These are phyloP conservation scores for Camellia oleifera DNA, from an alignment of 179 eudicot species.

Conservation along the genomic window DNA sequence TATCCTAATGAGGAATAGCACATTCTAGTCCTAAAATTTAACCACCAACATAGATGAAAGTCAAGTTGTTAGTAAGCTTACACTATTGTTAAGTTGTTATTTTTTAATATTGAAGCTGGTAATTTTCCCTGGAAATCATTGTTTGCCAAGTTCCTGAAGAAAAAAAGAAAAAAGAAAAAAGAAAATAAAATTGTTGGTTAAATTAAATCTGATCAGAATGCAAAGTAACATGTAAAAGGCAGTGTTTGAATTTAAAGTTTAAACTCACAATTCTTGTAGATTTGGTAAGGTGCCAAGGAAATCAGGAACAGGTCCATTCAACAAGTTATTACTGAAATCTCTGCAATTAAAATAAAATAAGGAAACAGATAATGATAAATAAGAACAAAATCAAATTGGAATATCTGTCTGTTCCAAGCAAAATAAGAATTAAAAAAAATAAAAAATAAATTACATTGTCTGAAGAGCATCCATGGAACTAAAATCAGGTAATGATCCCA, in stretches of 20 bases:
- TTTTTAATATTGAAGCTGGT: conserved; percentile 9
- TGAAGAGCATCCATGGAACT: conserved; percentile 20
- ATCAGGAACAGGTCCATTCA: conserved; percentile 17
- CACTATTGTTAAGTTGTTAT: conserved; percentile 2
- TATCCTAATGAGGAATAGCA: too few species aligned
- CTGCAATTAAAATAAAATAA: conserved; percentile 1
- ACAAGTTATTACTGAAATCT: conserved; percentile 12
- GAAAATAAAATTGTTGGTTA: too few species aligned
- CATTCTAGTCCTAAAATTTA: too few species aligned
- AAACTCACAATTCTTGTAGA: conserved; percentile 14
- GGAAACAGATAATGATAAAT: not conserved
- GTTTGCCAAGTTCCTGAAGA: conserved; percentile 12
- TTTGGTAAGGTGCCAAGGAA: conserved; percentile 17
- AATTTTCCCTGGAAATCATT: conserved; percentile 10
- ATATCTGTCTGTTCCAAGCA: not conserved
- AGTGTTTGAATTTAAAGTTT: not conserved
- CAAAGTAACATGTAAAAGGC: not conserved
- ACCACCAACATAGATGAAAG: too few species aligned
- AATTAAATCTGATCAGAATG: not conserved
- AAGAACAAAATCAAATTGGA: not conserved
- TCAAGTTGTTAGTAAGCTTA: conserved; percentile 3
- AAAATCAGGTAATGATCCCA: conserved; percentile 13
- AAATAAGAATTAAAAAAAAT: not conserved
- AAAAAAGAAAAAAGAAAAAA: too few species aligned
- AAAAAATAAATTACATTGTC: conserved; percentile 10